Conservation (phyloP, 306 rosid species). For the Cercis canadensis region DNA sequence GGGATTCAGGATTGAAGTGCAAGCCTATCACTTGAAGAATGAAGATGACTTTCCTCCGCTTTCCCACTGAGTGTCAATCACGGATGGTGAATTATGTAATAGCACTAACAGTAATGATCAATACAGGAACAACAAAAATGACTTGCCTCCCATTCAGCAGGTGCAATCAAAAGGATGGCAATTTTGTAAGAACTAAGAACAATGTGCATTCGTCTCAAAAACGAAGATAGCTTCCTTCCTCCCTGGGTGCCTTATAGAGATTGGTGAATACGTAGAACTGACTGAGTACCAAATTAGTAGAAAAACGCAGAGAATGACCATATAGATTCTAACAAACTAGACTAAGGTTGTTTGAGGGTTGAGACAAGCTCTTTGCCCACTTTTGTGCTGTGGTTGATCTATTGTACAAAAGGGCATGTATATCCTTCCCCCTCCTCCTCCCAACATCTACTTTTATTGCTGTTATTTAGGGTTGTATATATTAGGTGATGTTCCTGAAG, state of each 20-base stretch:
- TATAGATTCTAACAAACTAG: constrained; percentile 54
- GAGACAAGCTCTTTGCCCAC: constrained; percentile 27
- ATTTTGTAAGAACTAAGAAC: constrained; percentile 52
- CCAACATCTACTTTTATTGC: constrained; percentile 28
- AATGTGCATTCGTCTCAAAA: constrained; percentile 46
- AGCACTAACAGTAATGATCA: constrained; percentile 52
- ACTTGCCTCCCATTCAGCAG: constrained; percentile 55
- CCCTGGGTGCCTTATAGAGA: constrained; percentile 46
- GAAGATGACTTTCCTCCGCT: constrained; percentile 68
- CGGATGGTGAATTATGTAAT: constrained; percentile 49
- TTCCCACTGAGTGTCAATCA: constrained; percentile 53
- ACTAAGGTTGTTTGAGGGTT: constrained; percentile 42
- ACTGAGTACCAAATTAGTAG: constrained; percentile 44
- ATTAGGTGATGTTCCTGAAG: constrained; percentile 15
- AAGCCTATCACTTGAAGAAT: constrained; percentile 58
- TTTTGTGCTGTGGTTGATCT: constrained; percentile 41
- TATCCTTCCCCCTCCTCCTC: constrained; percentile 34
- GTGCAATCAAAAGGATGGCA: constrained; percentile 52
- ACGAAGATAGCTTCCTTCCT: constrained; percentile 46
- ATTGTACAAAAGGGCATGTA: constrained; percentile 57
- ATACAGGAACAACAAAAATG: constrained; percentile 44
- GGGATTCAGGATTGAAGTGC: constrained; percentile 62
- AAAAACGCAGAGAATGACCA: constrained; percentile 45
- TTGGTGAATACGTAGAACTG: constrained; percentile 39
- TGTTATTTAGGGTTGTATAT: constrained; percentile 23